Evolutionary conservation across 495 filamentous ascomycete genomes (phyloP), one percentile per base, ranked within the genome.

Genomic region (Oleoguttula mirabilis): DNA sequence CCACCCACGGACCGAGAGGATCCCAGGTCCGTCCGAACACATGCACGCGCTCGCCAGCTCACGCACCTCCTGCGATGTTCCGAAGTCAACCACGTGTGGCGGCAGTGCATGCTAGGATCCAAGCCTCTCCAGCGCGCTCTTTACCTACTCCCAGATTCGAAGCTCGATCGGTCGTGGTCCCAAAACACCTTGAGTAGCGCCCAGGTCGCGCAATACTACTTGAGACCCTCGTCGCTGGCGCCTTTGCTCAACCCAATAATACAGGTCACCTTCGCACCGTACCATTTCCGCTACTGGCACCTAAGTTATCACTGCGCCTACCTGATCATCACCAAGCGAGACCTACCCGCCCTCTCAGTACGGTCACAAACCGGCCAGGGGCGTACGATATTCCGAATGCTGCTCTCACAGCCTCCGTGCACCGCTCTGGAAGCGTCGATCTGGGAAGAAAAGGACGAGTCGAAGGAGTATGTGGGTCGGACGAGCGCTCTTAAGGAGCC

Each of bases 381-480:
- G 11, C 16, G 27, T 4, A 48, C 23, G 8, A 25, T 52, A 5
- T 39, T 45, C 3, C 11, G 24, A 1, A 52, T 52, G 49, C 39
- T 43, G 5, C 35, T 52, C 3, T 52, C 49, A 15, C 38, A 48
- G 23, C 49, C 49, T 7, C 49, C 49, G 1, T 43, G 36, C 22
- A 44, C 32, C 7, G 44, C 19, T 14, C 32, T 52, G 12, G 39
- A 52, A 15, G 43, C 38, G 3, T 43, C 38, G 19, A 52, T 52
- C 23, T 52, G 49, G 49, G 49, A 52, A 16, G 49, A 52, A 34
- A 21, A 27, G 15, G 49, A 52, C 23, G 49, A 52, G 32, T 44
- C 45, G 27, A 48, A 36, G 24, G 49, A 52, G n/a, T 47, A 48
- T 28, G 39, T 48, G 2, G 49, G 45, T 2, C 33, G 43, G 3